Evolutionary conservation across 2,329 filamentous ascomycete genomes (phyloP).

Genomic region (Sporothrix humicola): DNA sequence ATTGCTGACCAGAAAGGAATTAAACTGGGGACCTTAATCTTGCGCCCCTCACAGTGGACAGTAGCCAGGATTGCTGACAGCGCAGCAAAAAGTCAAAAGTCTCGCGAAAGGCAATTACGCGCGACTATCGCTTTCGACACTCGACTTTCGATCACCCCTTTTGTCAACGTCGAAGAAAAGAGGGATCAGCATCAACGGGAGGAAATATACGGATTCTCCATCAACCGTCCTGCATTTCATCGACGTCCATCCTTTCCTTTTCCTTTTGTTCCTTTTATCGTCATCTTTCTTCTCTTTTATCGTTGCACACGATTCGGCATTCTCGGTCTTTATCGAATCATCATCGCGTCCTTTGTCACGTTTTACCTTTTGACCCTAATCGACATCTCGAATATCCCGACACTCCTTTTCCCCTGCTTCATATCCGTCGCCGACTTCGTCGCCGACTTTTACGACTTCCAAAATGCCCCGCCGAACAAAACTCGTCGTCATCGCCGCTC

Average conservation of each 20-base stretch:
- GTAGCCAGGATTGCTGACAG: neutral
- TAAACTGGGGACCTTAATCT: slow-evolving; percentile 32
- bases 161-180: slow-evolving; percentile 18
- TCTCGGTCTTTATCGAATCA: neutral
- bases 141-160: neutral
- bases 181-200: neutral
- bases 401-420: neutral
- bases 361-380: neutral
- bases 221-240: neutral
- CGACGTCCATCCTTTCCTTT: neutral
- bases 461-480: slow-evolving; percentile 73
- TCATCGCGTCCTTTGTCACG: neutral
- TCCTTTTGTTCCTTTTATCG: neutral
- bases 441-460: neutral
- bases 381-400: neutral
- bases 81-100: neutral
- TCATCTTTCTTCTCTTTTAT: neutral
- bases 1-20: too few relatives aligned
- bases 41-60: slow-evolving; percentile 8
- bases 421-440: neutral
- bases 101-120: neutral
- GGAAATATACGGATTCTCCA: neutral
- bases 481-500: slow-evolving; percentile 66
- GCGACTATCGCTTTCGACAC: neutral
- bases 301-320: neutral